Conservation (phyloP, 805 yeast genomes). For the Suhomyces emberorum region DNA sequence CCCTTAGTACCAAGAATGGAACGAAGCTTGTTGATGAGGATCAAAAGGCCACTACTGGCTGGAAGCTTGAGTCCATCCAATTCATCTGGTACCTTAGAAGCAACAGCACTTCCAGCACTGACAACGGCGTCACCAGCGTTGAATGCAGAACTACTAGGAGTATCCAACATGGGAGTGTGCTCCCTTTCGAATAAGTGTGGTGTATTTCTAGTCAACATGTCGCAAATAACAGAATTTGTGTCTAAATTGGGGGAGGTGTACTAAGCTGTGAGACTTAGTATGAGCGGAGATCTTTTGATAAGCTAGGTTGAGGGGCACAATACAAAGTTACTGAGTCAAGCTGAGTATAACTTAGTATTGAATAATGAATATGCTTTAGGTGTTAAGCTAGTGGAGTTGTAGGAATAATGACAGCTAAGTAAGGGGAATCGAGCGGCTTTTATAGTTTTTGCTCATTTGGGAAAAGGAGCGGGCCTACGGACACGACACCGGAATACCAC, state of each 20-base stretch:
- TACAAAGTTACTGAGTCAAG: too few species aligned
- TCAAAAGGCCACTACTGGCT: slow-evolving; percentile 11
- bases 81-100: neutral
- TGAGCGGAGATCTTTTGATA: too few species aligned
- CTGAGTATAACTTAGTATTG: too few species aligned
- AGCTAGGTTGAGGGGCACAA: too few species aligned
- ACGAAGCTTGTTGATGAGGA: slow-evolving; percentile 27
- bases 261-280: too few species aligned
- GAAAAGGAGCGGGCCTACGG: neutral
- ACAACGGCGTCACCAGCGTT: too few species aligned
- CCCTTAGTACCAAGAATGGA: slow-evolving; percentile 30
- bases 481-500: neutral
- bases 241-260: neutral
- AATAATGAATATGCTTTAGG: too few species aligned
- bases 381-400: too few species aligned
- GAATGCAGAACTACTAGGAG: too few species aligned
- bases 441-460: slow-evolving; percentile 1
- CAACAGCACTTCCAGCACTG: neutral
- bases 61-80: slow-evolving; percentile 1
- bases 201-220: neutral
- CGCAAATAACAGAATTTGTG: neutral
- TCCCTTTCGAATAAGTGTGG: neutral
- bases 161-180: neutral
- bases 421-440: slow-evolving; percentile 2
- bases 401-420: neutral